Percentiles rank a stretch among this genome's conserved stretches.
phyloP scores from a whole-genome alignment of 2,329 filamentous ascomycete species.

The Ascochyta koolunga region DNA sequence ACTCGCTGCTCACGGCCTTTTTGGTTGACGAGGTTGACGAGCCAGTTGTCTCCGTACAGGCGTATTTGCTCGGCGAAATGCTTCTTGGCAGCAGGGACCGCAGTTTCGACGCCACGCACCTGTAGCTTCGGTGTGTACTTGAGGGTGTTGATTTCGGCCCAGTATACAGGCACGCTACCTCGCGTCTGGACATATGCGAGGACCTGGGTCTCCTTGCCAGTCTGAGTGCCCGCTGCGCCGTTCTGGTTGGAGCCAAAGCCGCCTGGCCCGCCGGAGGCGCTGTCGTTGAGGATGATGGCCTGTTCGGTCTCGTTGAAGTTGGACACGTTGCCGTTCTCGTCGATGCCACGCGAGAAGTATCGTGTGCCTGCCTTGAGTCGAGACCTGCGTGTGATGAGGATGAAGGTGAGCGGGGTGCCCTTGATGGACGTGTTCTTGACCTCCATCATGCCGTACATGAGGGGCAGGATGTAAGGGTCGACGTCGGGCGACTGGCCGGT shows the following conservation, averaged over 20 bases:
- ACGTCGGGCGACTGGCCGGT: slow-evolving; percentile 73
- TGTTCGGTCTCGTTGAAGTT: slow-evolving; percentile 99
- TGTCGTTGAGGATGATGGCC: slow-evolving; percentile 86
- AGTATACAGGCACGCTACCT: slow-evolving; percentile 93
- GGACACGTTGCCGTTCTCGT: slow-evolving; percentile 92
- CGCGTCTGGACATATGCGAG: slow-evolving; percentile 95
- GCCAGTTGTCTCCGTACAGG: slow-evolving; percentile 93
- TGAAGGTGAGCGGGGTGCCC: slow-evolving; percentile 80
- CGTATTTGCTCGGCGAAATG: slow-evolving; percentile 95
- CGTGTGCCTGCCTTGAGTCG: slow-evolving; percentile 87
- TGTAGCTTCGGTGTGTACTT: slow-evolving; percentile 91
- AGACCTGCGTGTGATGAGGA: slow-evolving; percentile 86
- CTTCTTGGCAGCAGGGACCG: slow-evolving; percentile 75
- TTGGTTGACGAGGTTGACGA: slow-evolving; percentile 97
- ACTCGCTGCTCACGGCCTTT: slow-evolving; percentile 88
- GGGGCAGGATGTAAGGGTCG: slow-evolving; percentile 91
- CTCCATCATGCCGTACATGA: slow-evolving; percentile 95
- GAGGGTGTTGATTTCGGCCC: slow-evolving; percentile 93
- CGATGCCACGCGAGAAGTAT: slow-evolving; percentile 93
- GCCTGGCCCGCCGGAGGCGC: slow-evolving; percentile 70
- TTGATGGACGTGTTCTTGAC: slow-evolving; percentile 88
- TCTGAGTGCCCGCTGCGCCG: slow-evolving; percentile 61
- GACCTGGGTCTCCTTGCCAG: slow-evolving; percentile 80
- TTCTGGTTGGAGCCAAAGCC: slow-evolving; percentile 82
- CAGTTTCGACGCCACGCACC: slow-evolving; percentile 81